Evolutionary conservation across 257 asterid species (phyloP), one percentile per base, ranked within the genome.

Genomic region (Solanum stenotomum): DNA sequence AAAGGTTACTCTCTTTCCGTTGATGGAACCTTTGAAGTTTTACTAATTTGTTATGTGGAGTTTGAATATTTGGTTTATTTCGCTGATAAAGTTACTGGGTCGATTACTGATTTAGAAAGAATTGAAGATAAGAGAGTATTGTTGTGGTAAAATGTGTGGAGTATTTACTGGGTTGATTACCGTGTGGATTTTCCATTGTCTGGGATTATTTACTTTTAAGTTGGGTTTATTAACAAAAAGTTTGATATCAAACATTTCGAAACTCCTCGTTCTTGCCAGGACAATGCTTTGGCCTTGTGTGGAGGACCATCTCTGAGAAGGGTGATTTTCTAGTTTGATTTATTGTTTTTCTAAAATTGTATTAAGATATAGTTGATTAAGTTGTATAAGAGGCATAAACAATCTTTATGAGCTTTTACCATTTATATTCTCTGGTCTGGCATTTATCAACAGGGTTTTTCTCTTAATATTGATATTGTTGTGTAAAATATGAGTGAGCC

Each of bases 111-210:
- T 14, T 87, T 97, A 83, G 89, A 94, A 83, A 98, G 98, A 52
- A 96, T 96, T 83, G 93, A 97, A 90, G 99, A 94, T 65, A 90
- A 94, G 81, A 93, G 98, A 86, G 65, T 97, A 37, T 91, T 96
- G 16, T 86, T 97, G 38, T 97, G 99, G 99, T 96, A 96, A 77
- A 92, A 92, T 90, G 99, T 97, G 70, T 38, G 40, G 42, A 37
- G 42, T 37, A 37, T 37, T 37, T 37, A 37, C 42, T 38, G 10
- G 42, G 42, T 38, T 0, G 42, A 38, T 38, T 38, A 38, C 59
- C 92, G 89, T 38, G 99, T 97, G 87, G 99, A 96, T 91, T 86
- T 95, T 89, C 99, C 98, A 11, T 96, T 98, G 16, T 92, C 95
- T 4, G 90, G 88, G 63, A 95, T 92, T 65, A 96, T 96, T 18